Conservation (phyloP, 768 basidiomycete genomes). For the Mycena galopus region DNA sequence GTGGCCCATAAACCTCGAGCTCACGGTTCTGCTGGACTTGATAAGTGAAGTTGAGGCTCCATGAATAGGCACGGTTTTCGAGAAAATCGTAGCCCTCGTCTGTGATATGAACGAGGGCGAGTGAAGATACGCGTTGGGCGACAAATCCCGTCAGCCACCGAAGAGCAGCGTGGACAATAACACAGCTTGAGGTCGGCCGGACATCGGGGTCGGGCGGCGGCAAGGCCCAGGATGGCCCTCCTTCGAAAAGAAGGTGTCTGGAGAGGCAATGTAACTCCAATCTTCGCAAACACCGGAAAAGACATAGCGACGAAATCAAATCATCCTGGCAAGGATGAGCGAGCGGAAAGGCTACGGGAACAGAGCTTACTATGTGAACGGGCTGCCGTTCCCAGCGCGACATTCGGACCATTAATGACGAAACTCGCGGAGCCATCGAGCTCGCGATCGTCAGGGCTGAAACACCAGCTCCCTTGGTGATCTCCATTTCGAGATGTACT, state of each 20-base stretch:
- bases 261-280: background rate
- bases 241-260: background rate
- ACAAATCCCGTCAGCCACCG: slow-evolving; percentile 1
- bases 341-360: background rate
- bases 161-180: slow-evolving; percentile 3
- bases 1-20: background rate
- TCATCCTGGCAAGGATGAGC: slow-evolving; percentile 4
- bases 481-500: background rate
- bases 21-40: background rate
- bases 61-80: background rate
- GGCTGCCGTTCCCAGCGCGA: background rate
- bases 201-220: background rate
- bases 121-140: background rate
- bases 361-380: background rate
- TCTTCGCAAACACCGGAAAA: slow-evolving; percentile 1
- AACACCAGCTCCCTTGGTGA: background rate
- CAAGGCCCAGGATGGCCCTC: background rate
- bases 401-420: slow-evolving; percentile 2
- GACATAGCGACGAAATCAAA: background rate
- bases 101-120: slow-evolving; percentile 9
- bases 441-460: background rate
- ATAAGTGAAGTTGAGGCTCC: slow-evolving; percentile 9
- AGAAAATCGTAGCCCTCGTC: background rate
- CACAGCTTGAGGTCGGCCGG: background rate
- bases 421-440: background rate